Evolutionary conservation across 495 filamentous ascomycete species (phyloP).

Genomic region (Penicillium steckii): DNA sequence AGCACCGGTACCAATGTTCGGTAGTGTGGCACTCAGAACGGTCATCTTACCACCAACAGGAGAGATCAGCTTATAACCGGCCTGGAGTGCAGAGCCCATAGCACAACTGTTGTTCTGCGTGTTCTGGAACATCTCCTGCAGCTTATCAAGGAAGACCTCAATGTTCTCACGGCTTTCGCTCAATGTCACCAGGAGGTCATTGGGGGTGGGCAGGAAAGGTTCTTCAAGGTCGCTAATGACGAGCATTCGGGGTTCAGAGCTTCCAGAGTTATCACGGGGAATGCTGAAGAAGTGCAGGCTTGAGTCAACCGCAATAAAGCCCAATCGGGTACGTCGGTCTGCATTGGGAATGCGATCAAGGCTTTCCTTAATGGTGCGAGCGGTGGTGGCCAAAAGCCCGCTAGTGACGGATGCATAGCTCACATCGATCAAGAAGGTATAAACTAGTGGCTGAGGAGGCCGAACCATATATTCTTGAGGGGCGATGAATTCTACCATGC

Average conservation of each 20-base stretch:
- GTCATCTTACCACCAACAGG: constrained; percentile 92
- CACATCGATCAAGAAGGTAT: constrained; percentile 95
- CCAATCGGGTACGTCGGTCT: constrained; percentile 85
- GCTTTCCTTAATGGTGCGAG: constrained; percentile 91
- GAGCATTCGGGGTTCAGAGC: constrained; percentile 81
- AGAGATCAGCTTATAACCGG: constrained; percentile 92
- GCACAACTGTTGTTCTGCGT: constrained; percentile 82
- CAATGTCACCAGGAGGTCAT: constrained; percentile 88
- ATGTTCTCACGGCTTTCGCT: constrained; percentile 87
- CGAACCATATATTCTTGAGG: constrained; percentile 99
- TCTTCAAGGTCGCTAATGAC: constrained; percentile 96
- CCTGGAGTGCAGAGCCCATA: constrained; percentile 89
- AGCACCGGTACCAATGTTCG: constrained; percentile 88
- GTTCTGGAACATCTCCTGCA: constrained; percentile 95
- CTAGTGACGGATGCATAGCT: constrained; percentile 88
- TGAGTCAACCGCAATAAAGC: constrained; percentile 94
- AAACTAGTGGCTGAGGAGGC: constrained; percentile 95
- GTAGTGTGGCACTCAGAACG: constrained; percentile 83
- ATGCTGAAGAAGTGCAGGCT: constrained; percentile 95
- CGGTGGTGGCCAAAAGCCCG: constrained; percentile 91
- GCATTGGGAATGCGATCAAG: constrained; percentile 96
- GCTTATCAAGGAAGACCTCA: constrained; percentile 83
- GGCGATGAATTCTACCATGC: constrained; percentile 94
- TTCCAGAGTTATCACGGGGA: constrained; percentile 81
- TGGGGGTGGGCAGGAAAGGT: constrained; percentile 92